Evolutionary conservation across 352 stramenopile genomes (phyloP).

Genomic region (Salisapilia sapeloensis): DNA sequence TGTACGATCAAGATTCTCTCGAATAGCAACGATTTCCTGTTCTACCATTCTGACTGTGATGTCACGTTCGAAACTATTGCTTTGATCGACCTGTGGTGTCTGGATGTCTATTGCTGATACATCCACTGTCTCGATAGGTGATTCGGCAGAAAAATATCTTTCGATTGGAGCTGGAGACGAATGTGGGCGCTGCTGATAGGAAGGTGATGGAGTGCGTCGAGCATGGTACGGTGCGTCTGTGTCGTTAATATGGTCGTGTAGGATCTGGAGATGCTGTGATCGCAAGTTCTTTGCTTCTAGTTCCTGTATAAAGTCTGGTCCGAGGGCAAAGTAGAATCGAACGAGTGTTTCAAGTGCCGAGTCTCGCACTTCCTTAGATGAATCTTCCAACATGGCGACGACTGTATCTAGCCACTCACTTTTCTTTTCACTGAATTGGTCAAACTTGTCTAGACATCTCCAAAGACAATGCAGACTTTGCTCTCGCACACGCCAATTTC

Average conservation of each 20-base stretch:
- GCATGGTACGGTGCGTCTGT: no score
- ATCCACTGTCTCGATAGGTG: not conserved
- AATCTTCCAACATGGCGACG: conserved; percentile 56
- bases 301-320: no score
- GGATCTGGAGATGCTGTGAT: no score
- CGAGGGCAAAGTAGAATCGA: conserved; percentile 54
- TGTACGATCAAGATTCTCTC: conserved; percentile 32
- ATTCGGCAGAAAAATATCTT: no score
- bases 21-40: conserved; percentile 27
- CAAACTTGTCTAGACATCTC: conserved; percentile 32
- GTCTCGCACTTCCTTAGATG: conserved; percentile 71
- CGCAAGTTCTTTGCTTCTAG: no score
- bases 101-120: conserved; percentile 4
- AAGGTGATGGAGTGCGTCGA: no score
- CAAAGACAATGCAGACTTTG: conserved; percentile 58
- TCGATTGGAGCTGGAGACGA: no score
- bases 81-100: conserved; percentile 1
- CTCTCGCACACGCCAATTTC: conserved; percentile 73
- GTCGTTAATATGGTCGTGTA: no score
- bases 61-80: conserved; percentile 3
- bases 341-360: conserved; percentile 44
- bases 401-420: conserved; percentile 44
- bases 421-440: conserved; percentile 27
- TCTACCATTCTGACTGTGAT: conserved; percentile 46
- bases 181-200: no score